A percentile compares a stretch with the other conserved stretches of the same genome.
Evolutionary conservation across 306 rosid species (phyloP).

Genomic region (Hippophae tibetana): DNA sequence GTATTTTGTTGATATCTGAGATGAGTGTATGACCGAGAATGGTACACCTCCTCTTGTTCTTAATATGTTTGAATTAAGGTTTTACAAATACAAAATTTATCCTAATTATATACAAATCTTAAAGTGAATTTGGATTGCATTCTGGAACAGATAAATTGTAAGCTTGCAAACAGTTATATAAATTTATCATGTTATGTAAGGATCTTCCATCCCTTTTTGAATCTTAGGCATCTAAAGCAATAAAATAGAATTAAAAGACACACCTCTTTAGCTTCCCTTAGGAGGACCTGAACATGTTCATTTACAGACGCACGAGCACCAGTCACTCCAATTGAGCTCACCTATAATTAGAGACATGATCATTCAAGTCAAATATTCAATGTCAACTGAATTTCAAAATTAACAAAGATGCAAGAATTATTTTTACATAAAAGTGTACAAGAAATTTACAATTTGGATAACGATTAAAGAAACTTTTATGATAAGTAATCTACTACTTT

Average conservation of each 20-base stretch:
- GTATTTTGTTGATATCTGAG: no score
- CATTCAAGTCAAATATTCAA: neutral
- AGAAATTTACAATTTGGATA: neutral
- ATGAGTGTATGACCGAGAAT: neutral
- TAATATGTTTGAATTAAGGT: neutral
- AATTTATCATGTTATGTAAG: neutral
- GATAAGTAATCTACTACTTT: neutral
- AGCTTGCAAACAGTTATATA: neutral
- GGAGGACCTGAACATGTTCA: constrained; percentile 45
- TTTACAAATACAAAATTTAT: neutral
- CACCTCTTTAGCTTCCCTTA: constrained; percentile 72
- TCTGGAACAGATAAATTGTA: neutral
- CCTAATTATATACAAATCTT: neutral
- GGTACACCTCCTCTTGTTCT: neutral
- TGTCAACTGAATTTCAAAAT: constrained; percentile 3
- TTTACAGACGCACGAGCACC: constrained; percentile 83
- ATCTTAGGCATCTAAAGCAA: neutral
- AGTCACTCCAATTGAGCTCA: constrained; percentile 84
- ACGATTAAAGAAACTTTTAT: neutral
- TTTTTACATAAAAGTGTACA: neutral
- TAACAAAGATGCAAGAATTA: neutral
- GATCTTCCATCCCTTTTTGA: neutral
- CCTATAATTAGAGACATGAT: constrained; percentile 39
- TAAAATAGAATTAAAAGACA: constrained; percentile 17
- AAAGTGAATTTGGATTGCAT: neutral